Evolutionary conservation across 2,329 filamentous ascomycete species (phyloP), one percentile per base, ranked within the genome.

Genomic region (Amesomyces nigricolor): DNA sequence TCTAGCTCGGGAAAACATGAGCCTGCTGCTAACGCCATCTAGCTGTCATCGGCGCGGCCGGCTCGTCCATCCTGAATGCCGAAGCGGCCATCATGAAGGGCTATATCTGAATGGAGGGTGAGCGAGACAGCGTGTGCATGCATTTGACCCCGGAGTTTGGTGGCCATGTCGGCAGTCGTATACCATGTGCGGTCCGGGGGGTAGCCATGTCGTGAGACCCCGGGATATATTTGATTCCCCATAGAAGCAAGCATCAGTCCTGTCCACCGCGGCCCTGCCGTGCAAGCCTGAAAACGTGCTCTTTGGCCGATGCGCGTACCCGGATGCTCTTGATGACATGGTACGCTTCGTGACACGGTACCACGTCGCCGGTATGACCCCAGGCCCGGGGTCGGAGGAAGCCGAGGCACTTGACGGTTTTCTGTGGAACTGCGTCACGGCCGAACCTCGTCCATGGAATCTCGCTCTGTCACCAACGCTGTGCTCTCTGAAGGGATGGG

Each of bases 21-120:
- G n/a, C 11, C 8, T 3, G 3, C 49, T 54, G 10, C 49, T 62
- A 43, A 58, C 40, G 35, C n/a, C 40, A n/a, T 43, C 29, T 56
- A 83, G 85, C 92, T 59, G 88, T 99, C 54, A 92, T 99, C 69
- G 92, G 92, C 62, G 94, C 94, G 32, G 91, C 92, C n/a, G 94
- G 94, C 10, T 95, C 90, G 2, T 95, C 89, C 32, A 96, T 97
- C 72, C 73, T 97, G 64, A 97, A 97, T 67, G 91, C 91, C 29
- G 92, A 96, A 72, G 90, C 91, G 29, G 90, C 91, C 22, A 85
- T 96, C 10, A 81, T 96, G 62, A 95, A 95, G 77, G 92, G 91
- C 5, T 89, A 86, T 67, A 78, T 91, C 61, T 91, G 77, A 71
- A 38, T 16, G 38, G 11, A 11, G 35, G 30, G 8, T 39, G 5